Conservation (phyloP, 2,329 filamentous ascomycete species). For the Claviceps africana region DNA sequence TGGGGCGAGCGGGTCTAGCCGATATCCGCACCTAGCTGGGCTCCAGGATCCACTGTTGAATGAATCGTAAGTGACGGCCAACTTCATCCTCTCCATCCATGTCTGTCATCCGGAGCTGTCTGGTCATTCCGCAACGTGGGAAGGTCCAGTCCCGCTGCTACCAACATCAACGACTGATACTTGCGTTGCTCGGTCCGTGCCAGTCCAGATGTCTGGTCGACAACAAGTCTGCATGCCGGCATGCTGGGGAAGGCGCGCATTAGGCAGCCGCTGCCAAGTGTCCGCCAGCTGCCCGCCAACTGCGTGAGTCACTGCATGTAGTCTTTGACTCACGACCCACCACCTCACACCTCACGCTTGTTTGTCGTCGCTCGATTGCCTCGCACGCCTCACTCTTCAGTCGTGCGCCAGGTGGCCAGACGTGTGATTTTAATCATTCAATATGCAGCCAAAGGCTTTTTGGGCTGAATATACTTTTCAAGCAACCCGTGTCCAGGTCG, state of each 20-base stretch:
- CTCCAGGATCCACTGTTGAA: too few relatives aligned
- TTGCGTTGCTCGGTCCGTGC: too few relatives aligned
- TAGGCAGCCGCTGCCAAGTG: not conserved
- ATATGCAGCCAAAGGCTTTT: too few relatives aligned
- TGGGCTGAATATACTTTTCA: too few relatives aligned
- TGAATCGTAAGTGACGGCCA: too few relatives aligned
- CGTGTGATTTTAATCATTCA: not conserved
- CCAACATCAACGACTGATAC: too few relatives aligned
- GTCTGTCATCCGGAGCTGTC: not conserved
- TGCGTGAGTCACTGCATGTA: not conserved
- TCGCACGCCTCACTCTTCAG: not conserved
- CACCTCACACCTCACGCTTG: not conserved
- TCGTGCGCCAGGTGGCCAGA: not conserved
- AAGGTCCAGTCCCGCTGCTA: not conserved
- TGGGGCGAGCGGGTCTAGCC: not conserved
- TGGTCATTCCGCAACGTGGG: not conserved
- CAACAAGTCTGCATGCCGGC: not conserved
- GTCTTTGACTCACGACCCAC: too few relatives aligned
- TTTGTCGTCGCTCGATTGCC: not conserved
- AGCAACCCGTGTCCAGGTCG: not conserved
- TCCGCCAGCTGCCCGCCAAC: too few relatives aligned
- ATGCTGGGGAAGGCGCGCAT: not conserved
- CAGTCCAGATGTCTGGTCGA: too few relatives aligned
- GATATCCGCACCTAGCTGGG: too few relatives aligned
- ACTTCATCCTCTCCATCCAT: not conserved